Evolutionary conservation across 140 eudicot genomes (phyloP).

Genomic region (Bidens hawaiensis): DNA sequence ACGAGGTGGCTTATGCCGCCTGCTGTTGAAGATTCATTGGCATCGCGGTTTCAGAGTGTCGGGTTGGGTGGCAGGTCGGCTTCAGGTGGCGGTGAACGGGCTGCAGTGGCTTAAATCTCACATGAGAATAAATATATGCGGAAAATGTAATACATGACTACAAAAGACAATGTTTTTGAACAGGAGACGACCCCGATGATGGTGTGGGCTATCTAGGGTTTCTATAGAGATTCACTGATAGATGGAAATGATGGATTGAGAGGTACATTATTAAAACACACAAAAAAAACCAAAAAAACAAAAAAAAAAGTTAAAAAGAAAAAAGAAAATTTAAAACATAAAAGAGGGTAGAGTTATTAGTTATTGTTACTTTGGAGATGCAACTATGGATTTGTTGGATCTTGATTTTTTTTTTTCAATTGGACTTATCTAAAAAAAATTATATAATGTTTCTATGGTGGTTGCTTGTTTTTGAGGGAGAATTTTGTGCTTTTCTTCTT

Average conservation of each 20-base stretch:
- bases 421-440: slow-evolving; percentile 3
- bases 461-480: slow-evolving; percentile 10
- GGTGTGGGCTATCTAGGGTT: slow-evolving; percentile 38
- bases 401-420: slow-evolving; percentile 14
- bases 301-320: background rate
- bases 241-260: slow-evolving; percentile 35
- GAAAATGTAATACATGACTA: background rate
- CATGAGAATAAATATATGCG: background rate
- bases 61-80: slow-evolving; percentile 39
- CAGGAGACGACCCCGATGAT: slow-evolving; percentile 33
- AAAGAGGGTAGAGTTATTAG: slow-evolving; percentile 3
- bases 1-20: slow-evolving; percentile 66
- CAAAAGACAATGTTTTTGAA: slow-evolving; percentile 17
- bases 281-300: slow-evolving; percentile 6
- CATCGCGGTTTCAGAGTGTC: slow-evolving; percentile 37
- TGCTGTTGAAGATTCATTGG: slow-evolving; percentile 33
- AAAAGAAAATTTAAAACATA: background rate
- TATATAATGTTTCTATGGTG: background rate
- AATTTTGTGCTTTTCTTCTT: slow-evolving; percentile 5
- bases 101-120: slow-evolving; percentile 21
- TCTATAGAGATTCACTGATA: slow-evolving; percentile 27
- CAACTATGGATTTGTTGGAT: slow-evolving; percentile 19
- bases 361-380: slow-evolving; percentile 17
- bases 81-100: slow-evolving; percentile 34
- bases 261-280: slow-evolving; percentile 29